A percentile compares a stretch with the other conserved stretches of the same genome.
Evolutionary conservation across 495 filamentous ascomycete genomes (phyloP).

Genomic region (Emericellopsis terricola): DNA sequence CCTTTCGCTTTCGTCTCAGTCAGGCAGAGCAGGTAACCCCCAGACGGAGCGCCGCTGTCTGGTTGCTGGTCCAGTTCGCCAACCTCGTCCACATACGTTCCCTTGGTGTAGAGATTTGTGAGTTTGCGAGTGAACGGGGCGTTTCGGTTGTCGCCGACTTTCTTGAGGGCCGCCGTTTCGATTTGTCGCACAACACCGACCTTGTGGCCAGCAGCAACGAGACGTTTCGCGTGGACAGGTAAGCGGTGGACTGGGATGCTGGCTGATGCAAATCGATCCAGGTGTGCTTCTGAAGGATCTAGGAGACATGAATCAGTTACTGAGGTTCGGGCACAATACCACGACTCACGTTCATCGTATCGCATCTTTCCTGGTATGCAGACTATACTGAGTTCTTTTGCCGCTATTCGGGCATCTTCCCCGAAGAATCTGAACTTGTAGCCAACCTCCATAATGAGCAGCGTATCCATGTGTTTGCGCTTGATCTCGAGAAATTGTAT

Average conservation of each 20-base stretch:
- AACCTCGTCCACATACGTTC: slow-evolving; percentile 90
- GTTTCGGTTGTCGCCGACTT: slow-evolving; percentile 87
- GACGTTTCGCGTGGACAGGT: slow-evolving; percentile 85
- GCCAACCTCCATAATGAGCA: slow-evolving; percentile 84
- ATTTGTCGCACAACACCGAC: slow-evolving; percentile 90
- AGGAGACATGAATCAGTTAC: slow-evolving; percentile 4
- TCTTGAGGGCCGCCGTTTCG: slow-evolving; percentile 97
- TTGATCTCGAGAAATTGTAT: slow-evolving; percentile 89
- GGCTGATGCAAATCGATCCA: slow-evolving; percentile 85
- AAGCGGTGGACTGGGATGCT: slow-evolving; percentile 88
- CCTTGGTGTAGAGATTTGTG: slow-evolving; percentile 95
- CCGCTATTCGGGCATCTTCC: slow-evolving; percentile 82
- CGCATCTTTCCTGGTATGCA: slow-evolving; percentile 92
- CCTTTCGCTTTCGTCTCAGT: slow-evolving; percentile 79
- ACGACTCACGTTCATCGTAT: slow-evolving; percentile 77
- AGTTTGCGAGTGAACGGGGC: slow-evolving; percentile 82
- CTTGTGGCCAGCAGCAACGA: slow-evolving; percentile 85
- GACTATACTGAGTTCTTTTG: slow-evolving; percentile 84
- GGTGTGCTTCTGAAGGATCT: slow-evolving; percentile 81
- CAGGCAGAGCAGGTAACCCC: slow-evolving; percentile 83
- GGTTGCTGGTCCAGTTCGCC: slow-evolving; percentile 49
- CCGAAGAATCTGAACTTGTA: slow-evolving; percentile 98
- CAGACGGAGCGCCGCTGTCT: slow-evolving; percentile 44
- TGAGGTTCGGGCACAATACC: background rate
- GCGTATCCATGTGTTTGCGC: slow-evolving; percentile 70